phyloP scores from a whole-genome alignment of 257 asterid species.

The Salvia miltiorrhiza region DNA sequence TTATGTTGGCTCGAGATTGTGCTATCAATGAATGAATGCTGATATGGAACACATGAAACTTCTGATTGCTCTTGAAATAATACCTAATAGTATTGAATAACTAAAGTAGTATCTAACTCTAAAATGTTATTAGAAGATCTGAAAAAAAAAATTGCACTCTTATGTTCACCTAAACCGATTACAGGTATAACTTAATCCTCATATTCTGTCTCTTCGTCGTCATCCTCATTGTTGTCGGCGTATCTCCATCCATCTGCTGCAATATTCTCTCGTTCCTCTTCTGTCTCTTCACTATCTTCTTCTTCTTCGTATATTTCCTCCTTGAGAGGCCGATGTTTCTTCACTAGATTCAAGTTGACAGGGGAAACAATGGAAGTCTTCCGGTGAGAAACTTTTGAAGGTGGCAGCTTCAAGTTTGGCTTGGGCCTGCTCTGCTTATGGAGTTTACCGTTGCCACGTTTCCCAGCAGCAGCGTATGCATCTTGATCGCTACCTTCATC shows the following conservation, averaged over 20 bases:
- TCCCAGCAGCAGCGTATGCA: constrained; percentile 42
- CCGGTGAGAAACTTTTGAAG: constrained; percentile 64
- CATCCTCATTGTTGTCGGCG: constrained; percentile 55
- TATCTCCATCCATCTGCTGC: constrained; percentile 82
- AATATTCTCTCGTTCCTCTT: constrained; percentile 77
- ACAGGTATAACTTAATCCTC: constrained; percentile 52
- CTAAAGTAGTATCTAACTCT: neutral
- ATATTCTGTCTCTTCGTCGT: constrained; percentile 96
- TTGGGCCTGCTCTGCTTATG: constrained; percentile 71
- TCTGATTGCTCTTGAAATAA: neutral
- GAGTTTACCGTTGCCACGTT: constrained; percentile 47
- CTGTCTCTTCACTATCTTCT: constrained; percentile 98
- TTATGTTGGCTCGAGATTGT: neutral
- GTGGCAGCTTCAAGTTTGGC: constrained; percentile 75
- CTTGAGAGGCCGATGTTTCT: constrained; percentile 58
- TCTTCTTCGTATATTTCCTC: constrained; percentile 64
- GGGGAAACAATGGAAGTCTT: constrained; percentile 49
- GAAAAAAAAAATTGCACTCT: neutral
- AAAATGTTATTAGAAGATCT: neutral
- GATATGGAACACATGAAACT: no score
- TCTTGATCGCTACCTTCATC: constrained; percentile 91
- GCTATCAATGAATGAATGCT: no score
- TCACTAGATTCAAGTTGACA: constrained; percentile 44
- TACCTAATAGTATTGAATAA: no score
- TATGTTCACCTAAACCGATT: neutral